These are phyloP conservation scores for Backusella sp. DNA, from an alignment of 192 early-diverging fungal genomes.

Conservation along the genomic window DNA sequence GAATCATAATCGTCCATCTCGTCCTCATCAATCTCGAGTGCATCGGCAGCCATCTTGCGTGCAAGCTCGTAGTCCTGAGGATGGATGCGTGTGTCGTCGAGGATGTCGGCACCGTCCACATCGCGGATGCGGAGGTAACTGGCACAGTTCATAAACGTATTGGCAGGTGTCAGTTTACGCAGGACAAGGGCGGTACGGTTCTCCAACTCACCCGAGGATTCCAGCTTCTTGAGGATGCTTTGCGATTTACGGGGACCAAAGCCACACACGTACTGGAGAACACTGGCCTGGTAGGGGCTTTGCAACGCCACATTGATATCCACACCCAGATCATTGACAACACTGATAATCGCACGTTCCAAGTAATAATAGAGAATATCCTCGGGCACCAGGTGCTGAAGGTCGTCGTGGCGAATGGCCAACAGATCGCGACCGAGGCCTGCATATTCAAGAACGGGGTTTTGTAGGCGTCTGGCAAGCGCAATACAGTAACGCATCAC, in stretches of 20 bases:
- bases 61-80: slow-evolving; percentile 94
- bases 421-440: slow-evolving; percentile 63
- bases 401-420: slow-evolving; percentile 71
- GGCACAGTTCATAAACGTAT: slow-evolving; percentile 91
- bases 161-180: slow-evolving; percentile 59
- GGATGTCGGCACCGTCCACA: slow-evolving; percentile 62
- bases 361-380: slow-evolving; percentile 63
- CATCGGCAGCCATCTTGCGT: slow-evolving; percentile 95
- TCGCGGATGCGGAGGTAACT: slow-evolving; percentile 86
- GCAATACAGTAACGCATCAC: slow-evolving; percentile 86
- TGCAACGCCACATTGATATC: slow-evolving; percentile 82
- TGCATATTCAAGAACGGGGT: slow-evolving; percentile 79
- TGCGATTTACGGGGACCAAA: slow-evolving; percentile 93
- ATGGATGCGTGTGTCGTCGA: slow-evolving; percentile 95
- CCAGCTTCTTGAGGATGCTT: slow-evolving; percentile 66
- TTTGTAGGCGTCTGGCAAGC: slow-evolving; percentile 82
- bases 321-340: slow-evolving; percentile 82
- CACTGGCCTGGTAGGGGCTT: slow-evolving; percentile 61
- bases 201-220: slow-evolving; percentile 50
- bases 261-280: slow-evolving; percentile 90
- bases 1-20: slow-evolving; percentile 67
- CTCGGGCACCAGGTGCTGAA: slow-evolving; percentile 70
- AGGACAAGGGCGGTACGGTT: slow-evolving; percentile 70
- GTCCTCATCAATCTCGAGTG: slow-evolving; percentile 85
- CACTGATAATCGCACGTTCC: slow-evolving; percentile 87